A percentile compares a stretch with the other conserved stretches of the same genome.
phyloP scores from a whole-genome alignment of 1,284 basidiomycete genomes.

The Termitomyces sp. region DNA sequence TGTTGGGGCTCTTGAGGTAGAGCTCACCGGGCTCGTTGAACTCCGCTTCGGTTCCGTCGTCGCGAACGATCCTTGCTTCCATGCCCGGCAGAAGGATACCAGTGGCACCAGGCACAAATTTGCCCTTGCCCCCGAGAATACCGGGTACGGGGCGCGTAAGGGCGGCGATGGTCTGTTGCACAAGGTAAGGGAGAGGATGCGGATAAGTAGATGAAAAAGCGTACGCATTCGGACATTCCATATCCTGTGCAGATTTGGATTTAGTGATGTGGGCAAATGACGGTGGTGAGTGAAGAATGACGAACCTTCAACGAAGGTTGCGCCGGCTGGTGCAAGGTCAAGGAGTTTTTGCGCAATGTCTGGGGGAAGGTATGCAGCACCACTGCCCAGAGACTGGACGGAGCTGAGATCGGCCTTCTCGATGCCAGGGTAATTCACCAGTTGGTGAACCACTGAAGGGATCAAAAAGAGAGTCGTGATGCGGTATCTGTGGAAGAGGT shows the following conservation, averaged over 20 bases:
- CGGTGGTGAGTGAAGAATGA: not conserved
- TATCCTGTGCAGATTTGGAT: constrained; percentile 41
- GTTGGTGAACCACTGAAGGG: constrained; percentile 63
- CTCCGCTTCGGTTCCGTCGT: constrained; percentile 53
- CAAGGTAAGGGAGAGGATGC: not conserved
- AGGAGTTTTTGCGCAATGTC: constrained; percentile 41
- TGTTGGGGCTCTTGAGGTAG: constrained; percentile 46
- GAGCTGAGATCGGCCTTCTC: constrained; percentile 50
- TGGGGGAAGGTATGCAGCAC: constrained; percentile 65
- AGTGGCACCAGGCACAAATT: constrained; percentile 38
- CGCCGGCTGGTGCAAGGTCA: constrained; percentile 30
- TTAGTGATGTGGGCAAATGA: not conserved
- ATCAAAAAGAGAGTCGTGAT: constrained; percentile 48
- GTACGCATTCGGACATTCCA: constrained; percentile 71
- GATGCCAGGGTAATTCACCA: constrained; percentile 51
- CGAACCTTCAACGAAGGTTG: constrained; percentile 45
- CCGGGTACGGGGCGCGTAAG: constrained; percentile 42
- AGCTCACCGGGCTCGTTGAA: constrained; percentile 63
- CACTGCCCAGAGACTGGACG: constrained; percentile 39
- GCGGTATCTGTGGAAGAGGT: constrained; percentile 37
- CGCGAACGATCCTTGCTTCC: constrained; percentile 55
- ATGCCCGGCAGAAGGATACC: constrained; percentile 61
- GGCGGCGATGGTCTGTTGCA: constrained; percentile 50
- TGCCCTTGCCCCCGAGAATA: constrained; percentile 38
- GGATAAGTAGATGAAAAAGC: constrained; percentile 18